Evolutionary conservation across 345 rosid genomes (phyloP).

Genomic region (Dipteronia sinensis): DNA sequence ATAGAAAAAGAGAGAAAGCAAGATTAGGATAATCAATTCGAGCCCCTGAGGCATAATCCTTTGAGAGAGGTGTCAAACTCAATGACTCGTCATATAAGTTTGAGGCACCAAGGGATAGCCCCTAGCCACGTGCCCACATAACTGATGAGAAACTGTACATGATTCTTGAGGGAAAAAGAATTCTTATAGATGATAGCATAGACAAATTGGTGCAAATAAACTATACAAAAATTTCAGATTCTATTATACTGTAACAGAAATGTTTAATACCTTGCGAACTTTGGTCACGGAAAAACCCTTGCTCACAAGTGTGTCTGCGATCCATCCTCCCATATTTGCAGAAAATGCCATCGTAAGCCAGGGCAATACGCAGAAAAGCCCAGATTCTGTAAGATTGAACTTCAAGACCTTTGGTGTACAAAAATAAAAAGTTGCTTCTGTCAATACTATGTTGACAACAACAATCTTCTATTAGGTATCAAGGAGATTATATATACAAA

Average conservation of each 20-base stretch:
- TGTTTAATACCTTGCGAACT: conserved; percentile 78
- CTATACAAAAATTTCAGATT: background rate
- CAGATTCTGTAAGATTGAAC: conserved; percentile 89
- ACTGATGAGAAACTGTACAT: background rate
- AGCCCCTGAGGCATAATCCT: background rate
- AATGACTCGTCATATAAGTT: background rate
- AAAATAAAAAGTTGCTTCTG: background rate
- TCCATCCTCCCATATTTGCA: conserved; percentile 96
- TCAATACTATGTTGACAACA: background rate
- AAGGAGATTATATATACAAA: conserved; percentile 5
- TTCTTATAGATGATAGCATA: background rate
- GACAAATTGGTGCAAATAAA: background rate
- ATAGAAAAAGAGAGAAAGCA: background rate
- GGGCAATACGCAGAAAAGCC: conserved; percentile 78
- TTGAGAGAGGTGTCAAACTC: background rate
- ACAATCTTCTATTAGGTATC: background rate
- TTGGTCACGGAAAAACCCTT: conserved; percentile 73
- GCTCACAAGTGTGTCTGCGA: conserved; percentile 90
- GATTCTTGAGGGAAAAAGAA: background rate
- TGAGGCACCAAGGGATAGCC: background rate
- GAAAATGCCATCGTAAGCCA: conserved; percentile 98
- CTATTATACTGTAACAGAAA: background rate
- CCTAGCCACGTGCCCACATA: no score
- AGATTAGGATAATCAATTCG: background rate
- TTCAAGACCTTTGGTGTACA: conserved; percentile 63